These are phyloP conservation scores for Cercophora samala DNA, from an alignment of 495 filamentous ascomycete genomes.

Conservation along the genomic window DNA sequence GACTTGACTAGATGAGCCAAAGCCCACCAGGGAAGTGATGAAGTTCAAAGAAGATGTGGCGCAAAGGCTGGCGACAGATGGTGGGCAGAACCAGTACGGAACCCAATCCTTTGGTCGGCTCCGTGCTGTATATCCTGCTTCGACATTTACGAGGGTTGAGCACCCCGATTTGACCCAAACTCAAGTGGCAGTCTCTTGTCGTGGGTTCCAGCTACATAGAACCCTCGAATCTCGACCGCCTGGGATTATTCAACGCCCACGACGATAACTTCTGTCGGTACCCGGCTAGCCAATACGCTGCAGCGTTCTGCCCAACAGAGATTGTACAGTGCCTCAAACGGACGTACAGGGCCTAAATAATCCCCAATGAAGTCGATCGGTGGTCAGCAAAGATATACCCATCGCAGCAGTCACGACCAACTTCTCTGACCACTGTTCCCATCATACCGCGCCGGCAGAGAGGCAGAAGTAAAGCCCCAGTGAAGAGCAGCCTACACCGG, in stretches of 20 bases:
- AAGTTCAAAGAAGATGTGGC: constrained; percentile 37
- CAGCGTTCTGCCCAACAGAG: constrained; percentile 12
- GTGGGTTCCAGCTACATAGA: constrained; percentile 19
- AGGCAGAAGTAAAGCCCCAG: not conserved
- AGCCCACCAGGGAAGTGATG: constrained; percentile 5
- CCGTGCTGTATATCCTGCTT: not conserved
- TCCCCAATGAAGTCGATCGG: constrained; percentile 11
- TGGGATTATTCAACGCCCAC: constrained; percentile 20
- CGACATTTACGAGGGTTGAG: not conserved
- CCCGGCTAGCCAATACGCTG: constrained; percentile 17
- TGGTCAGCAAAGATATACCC: not conserved
- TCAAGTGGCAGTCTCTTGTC: constrained; percentile 11
- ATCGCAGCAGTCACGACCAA: not conserved
- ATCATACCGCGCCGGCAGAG: not conserved
- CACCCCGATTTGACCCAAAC: not conserved
- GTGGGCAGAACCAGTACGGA: constrained; percentile 19
- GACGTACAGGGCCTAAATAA: constrained; percentile 10
- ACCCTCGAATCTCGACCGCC: constrained; percentile 35
- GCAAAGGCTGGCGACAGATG: constrained; percentile 27
- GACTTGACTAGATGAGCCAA: not conserved
- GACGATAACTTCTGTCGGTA: constrained; percentile 25
- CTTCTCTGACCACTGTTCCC: not conserved
- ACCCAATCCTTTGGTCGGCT: constrained; percentile 23
- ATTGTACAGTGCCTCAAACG: constrained; percentile 17
- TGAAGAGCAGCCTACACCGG: not conserved